Evolutionary conservation across 768 basidiomycete species (phyloP).

Genomic region (Termitomyces sp.): DNA sequence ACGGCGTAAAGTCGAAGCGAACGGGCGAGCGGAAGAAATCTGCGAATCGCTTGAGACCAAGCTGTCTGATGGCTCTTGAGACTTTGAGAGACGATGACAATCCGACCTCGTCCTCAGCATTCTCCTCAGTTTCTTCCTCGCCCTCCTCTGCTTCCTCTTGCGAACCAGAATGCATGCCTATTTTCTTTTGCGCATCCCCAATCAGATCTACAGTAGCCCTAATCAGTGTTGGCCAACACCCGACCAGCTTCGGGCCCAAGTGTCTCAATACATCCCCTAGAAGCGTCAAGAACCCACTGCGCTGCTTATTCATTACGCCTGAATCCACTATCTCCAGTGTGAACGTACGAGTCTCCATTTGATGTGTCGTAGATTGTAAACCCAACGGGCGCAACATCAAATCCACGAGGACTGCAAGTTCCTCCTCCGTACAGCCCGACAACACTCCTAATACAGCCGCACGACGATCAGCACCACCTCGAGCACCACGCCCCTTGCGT

Average conservation of each 20-base stretch:
- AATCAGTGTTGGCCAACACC: constrained; percentile 75
- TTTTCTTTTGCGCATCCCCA: constrained; percentile 56
- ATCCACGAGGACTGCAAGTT: constrained; percentile 75
- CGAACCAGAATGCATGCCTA: constrained; percentile 27
- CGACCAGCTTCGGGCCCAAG: constrained; percentile 67
- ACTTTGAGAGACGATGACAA: constrained; percentile 31
- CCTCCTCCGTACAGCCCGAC: constrained; percentile 64
- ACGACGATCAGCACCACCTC: constrained; percentile 58
- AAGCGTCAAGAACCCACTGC: constrained; percentile 80
- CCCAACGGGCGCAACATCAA: constrained; percentile 81
- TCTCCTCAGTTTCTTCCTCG: constrained; percentile 16
- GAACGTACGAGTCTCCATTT: constrained; percentile 21
- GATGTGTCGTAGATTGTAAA: constrained; percentile 23
- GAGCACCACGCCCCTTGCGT: constrained; percentile 55
- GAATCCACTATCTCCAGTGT: constrained; percentile 20
- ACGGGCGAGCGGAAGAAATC: constrained; percentile 83
- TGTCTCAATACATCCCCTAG: constrained; percentile 82
- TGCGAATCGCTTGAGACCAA: constrained; percentile 80
- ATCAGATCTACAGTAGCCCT: constrained; percentile 64
- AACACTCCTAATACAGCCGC: constrained; percentile 74
- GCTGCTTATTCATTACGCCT: constrained; percentile 54
- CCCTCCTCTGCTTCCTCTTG: constrained; percentile 31
- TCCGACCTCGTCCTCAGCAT: constrained; percentile 31
- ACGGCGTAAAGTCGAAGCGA: constrained; percentile 71
- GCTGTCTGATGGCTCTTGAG: constrained; percentile 67